These are phyloP conservation scores for Kwoniella newhampshirensis DNA, from an alignment of 768 basidiomycete genomes.

Conservation along the genomic window DNA sequence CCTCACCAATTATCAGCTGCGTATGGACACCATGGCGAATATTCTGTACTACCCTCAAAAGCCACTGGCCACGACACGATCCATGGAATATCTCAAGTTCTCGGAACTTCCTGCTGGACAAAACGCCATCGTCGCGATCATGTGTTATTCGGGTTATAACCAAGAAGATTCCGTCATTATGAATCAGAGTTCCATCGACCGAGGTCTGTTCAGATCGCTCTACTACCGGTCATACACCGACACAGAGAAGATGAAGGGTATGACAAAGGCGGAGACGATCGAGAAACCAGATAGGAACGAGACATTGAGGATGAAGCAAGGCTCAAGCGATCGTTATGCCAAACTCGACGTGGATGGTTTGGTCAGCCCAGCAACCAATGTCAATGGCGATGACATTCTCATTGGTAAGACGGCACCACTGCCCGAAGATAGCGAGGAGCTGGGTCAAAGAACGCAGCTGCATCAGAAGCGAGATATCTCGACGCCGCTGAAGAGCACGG, in stretches of 20 bases:
- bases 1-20: slow-evolving; percentile 95
- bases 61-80: slow-evolving; percentile 95
- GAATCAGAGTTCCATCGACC: slow-evolving; percentile 98
- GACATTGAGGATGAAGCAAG: slow-evolving; percentile 94
- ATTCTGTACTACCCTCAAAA: slow-evolving; percentile 99
- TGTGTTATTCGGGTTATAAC: slow-evolving; percentile 99
- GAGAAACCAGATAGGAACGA: slow-evolving; percentile 92
- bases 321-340: slow-evolving; percentile 74
- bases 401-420: slow-evolving; percentile 99
- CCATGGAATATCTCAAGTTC: slow-evolving; percentile 99
- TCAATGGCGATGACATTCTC: slow-evolving; percentile 95
- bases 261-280: slow-evolving; percentile 89
- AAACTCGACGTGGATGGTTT: slow-evolving; percentile 96
- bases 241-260: slow-evolving; percentile 92
- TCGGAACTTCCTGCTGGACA: slow-evolving; percentile 98
- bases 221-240: slow-evolving; percentile 99
- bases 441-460: slow-evolving; percentile 89
- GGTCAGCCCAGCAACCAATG: slow-evolving; percentile 91
- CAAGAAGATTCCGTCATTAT: slow-evolving; percentile 99
- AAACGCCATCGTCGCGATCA: slow-evolving; percentile 96
- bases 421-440: slow-evolving; percentile 92
- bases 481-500: slow-evolving; percentile 94
- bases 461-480: slow-evolving; percentile 96
- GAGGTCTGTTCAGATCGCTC: slow-evolving; percentile 96
- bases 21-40: slow-evolving; percentile 99